Evolutionary conservation across 2,329 filamentous ascomycete genomes (phyloP), one percentile per base, ranked within the genome.

Genomic region (Parastagonospora avenae): DNA sequence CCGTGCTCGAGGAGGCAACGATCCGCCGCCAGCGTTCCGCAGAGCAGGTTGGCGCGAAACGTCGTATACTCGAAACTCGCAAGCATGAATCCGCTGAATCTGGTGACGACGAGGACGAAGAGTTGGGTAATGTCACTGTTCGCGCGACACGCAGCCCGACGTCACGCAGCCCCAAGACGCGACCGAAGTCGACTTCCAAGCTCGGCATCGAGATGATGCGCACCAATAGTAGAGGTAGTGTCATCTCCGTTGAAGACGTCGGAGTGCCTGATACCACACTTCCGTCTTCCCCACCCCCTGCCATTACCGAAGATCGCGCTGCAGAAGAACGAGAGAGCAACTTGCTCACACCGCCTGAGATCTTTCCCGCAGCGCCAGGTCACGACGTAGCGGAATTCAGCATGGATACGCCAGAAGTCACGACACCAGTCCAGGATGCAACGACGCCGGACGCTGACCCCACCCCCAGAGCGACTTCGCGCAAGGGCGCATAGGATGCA

Each of bases 131-230:
- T 61, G 67, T 76, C 12, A 78, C 77, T 63, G 73, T 74, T 52
- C 79, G 77, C 35, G 19, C 35, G 54, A 75, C 74, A 53, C 79
- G 76, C 74, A 88, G 73, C 72, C 81, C 63, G 79, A 75, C 19
- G 19, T 24, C 19, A 24, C 19, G 19, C 19, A 88, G 73, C 72
- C 81, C 63, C 79, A 75, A 73, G 52, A 66, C 74, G 12, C 68
- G 74, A n/a, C 68, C 74, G 11, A 77, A 77, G 45, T 74, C 76
- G 2, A 73, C 73, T 46, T 96, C 92, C 0, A 97, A 96, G 73
- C 83, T 97, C 2, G 92, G 92, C 1, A 94, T 92, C 42, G 93
- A 97, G 73, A 97, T 97, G 93, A 93, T 97, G 91, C 86, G 93
- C 41, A 95, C 93, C 15, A 96, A 96, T 72, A 96, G 91, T 67